Base-by-base conservation (phyloP, 129 eudicot genomes). In the Heracleum sosnowskyi region DNA sequence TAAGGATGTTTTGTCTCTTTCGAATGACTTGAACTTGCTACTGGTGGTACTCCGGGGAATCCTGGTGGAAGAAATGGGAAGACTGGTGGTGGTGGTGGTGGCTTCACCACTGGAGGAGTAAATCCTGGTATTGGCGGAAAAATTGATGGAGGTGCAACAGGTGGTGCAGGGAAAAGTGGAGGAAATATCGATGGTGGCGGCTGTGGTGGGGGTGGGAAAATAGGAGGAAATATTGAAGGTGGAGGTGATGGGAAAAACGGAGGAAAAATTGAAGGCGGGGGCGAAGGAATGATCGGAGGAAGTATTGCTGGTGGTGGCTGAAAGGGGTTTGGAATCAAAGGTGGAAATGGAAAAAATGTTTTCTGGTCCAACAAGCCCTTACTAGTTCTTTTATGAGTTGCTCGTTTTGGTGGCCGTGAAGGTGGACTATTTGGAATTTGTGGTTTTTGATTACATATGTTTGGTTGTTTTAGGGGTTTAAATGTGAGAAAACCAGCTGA, bases 401-500 rank as follows among this genome's bases (percentile, higher is more conserved):
- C 64, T 55, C 31, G 29, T 60, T 84, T 84, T 46, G 83, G 76
- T 53, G 87, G 79, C 2, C 89, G 88, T 34, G 84, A 80, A 76
- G 87, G 78, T 75, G 73, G 8, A 3, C 79, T 79, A 60, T 88
- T 9, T 49, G 73, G 69, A 40, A 87, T 80, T 92, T 49, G 64
- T 26, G 89, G 83, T 80, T 86, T 87, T 78, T 71, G 89, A 41
- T 62, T 82, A 70, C 98, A 95, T 15, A 75, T 64, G 26, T 76
- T 71, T 39, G 93, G 94, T 63, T 90, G 90, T 16, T 84, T 83
- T 2, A 76, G n/a, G 6, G 95, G 91, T 62, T 84, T 93, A 81
- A 92, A 95, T 49, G 86, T 79, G 87, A 91, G 86, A 76, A 83
- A 86, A n/a, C 98, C 98, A 5, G 94, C 92, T 29, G 98, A 88